These are phyloP conservation scores for Withania somnifera DNA, from an alignment of 305 asterid genomes.

Conservation along the genomic window DNA sequence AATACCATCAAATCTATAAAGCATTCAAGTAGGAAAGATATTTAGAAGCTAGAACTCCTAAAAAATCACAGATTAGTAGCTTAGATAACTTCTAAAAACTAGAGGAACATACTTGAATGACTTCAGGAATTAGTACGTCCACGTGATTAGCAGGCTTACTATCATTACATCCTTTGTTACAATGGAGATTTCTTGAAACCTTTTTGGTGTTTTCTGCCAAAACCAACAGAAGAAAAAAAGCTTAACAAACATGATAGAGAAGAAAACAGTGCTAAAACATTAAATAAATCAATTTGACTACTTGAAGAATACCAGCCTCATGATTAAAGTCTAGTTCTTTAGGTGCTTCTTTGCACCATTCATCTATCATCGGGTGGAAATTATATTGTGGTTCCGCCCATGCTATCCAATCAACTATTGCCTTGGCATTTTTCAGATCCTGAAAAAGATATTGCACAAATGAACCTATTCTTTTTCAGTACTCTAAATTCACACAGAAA, in stretches of 20 bases:
- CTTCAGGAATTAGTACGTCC: conserved; percentile 89
- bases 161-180: conserved; percentile 36
- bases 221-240: conserved; percentile 21
- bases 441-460: conserved; percentile 15
- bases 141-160: conserved; percentile 37
- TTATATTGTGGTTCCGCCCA: conserved; percentile 99
- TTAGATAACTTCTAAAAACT: conserved; percentile 15
- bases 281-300: conserved; percentile 1
- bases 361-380: conserved; percentile 95
- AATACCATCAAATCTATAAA: neutral
- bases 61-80: neutral
- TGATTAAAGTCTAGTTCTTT: conserved; percentile 84
- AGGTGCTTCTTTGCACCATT: conserved; percentile 99
- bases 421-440: conserved; percentile 93
- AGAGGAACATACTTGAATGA: conserved; percentile 53
- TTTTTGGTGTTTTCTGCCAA: conserved; percentile 66
- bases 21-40: neutral
- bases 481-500: neutral
- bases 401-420: conserved; percentile 96
- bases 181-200: conserved; percentile 74
- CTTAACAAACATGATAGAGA: neutral
- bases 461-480: neutral
- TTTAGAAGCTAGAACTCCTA: neutral
- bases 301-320: conserved; percentile 73
- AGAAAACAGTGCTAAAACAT: neutral